Base-by-base conservation (phyloP, 176 grass and related monocot species). In the Zoysia pacifica region DNA sequence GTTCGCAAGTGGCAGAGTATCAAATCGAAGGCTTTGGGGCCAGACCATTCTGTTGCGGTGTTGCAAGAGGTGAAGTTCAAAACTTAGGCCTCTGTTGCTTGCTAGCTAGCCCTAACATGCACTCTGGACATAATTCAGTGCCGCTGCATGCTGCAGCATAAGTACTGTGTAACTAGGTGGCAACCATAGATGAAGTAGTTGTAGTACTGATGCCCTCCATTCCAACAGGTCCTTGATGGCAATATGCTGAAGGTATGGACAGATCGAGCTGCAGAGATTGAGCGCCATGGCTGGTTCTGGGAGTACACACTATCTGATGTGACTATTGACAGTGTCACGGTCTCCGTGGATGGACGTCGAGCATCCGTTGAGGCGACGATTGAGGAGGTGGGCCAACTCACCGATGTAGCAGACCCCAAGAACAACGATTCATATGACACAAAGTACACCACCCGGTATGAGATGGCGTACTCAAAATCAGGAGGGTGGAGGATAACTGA, bases 401-500 rank as follows among this genome's bases (percentile, higher is more conserved):
- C 75, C 0, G 92, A 99, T 7, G 68, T 51, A 7, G 14, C 73
- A 4, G 48, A 87, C 28, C 60, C 83, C 0, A 85, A 78, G 73
- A 77, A 88, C 71, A 87, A 89, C 2, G 93, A 91, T 42, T 89
- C 77, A 0, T 94, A 92, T 2, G 89, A 82, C 72, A 90, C 92
- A 0, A 83, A 20, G 36, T 99, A 99, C 80, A 85, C 86, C 2
- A 75, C 96, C 9, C 83, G 88, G 82, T 99, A 99, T 28, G 92
- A 99, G 82, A 89, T 95, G 90, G 8, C 50, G 28, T 79, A 81
- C 70, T 81, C 78, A 2, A 79, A 80, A 6, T 62, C 82, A 28
- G 90, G 88, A 71, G 90, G 88, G 35, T 99, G 96, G 96, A 99
- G 89, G 88, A 99, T 99, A 85, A 89, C 91, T 3, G 88, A 93